phyloP scores from a whole-genome alignment of 176 grass and related monocot genomes.

The Cocos nucifera region DNA sequence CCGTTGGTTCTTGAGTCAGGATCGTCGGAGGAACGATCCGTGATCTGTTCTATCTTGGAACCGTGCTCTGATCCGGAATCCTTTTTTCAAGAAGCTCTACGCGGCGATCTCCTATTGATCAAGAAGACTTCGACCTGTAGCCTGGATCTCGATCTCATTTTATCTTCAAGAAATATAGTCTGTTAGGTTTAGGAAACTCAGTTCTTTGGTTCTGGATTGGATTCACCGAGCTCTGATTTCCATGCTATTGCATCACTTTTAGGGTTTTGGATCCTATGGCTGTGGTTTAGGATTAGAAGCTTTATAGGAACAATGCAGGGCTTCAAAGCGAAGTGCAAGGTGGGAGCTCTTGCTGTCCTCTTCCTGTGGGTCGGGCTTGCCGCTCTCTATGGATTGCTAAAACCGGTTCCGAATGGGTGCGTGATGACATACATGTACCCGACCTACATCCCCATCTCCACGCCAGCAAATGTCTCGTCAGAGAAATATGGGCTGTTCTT shows the following conservation, averaged over 20 bases:
- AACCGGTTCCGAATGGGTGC: constrained; percentile 69
- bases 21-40: too few relatives aligned
- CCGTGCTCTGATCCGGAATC: too few relatives aligned
- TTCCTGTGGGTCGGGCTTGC: constrained; percentile 42
- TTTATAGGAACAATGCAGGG: constrained; percentile 35
- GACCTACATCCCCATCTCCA: constrained; percentile 74
- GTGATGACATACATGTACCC: constrained; percentile 99
- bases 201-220: too few relatives aligned
- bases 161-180: too few relatives aligned
- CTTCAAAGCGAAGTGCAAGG: constrained; percentile 44
- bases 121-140: too few relatives aligned
- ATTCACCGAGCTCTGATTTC: too few relatives aligned
- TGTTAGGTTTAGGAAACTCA: too few relatives aligned
- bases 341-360: constrained; percentile 39
- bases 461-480: constrained; percentile 61
- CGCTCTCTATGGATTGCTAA: constrained; percentile 59
- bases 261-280: background rate
- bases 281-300: background rate
- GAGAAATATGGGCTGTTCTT: constrained; percentile 83
- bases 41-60: too few relatives aligned
- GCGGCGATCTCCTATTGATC: too few relatives aligned
- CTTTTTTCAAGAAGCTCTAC: too few relatives aligned
- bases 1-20: background rate
- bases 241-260: background rate
- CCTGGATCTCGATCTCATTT: too few relatives aligned